Conservation (phyloP, 2,329 filamentous ascomycete genomes). For the Hypoxylon sp. region DNA sequence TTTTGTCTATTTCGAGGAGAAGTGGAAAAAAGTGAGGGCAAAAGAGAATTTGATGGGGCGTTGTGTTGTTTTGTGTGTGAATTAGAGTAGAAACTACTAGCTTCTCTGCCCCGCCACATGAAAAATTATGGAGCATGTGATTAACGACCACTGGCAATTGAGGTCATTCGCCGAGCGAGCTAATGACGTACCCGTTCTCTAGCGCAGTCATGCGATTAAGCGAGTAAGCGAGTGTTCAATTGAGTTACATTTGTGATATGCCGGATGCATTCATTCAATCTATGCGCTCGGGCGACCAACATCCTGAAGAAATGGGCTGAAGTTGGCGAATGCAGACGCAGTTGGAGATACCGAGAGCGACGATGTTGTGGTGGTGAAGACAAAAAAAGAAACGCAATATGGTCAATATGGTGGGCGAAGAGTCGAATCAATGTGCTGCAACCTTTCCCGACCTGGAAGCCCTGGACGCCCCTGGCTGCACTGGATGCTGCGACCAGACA, state of each 20-base stretch:
- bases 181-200: slow-evolving; percentile 16
- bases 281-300: slow-evolving; percentile 18
- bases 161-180: slow-evolving; percentile 17
- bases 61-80: slow-evolving; percentile 16
- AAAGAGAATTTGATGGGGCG: slow-evolving; percentile 17
- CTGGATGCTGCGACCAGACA: slow-evolving; percentile 13
- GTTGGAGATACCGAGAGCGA: slow-evolving; percentile 25
- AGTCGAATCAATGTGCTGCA: slow-evolving; percentile 23
- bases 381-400: slow-evolving; percentile 36
- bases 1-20: slow-evolving; percentile 4
- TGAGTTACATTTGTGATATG: slow-evolving; percentile 33
- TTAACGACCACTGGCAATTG: slow-evolving; percentile 9
- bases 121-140: slow-evolving; percentile 48
- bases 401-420: slow-evolving; percentile 26
- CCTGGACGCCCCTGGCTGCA: no score
- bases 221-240: slow-evolving; percentile 25
- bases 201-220: slow-evolving; percentile 20
- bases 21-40: slow-evolving; percentile 9
- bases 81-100: slow-evolving; percentile 27
- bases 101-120: slow-evolving; percentile 35
- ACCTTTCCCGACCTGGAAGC: slow-evolving; percentile 14
- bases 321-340: slow-evolving; percentile 12
- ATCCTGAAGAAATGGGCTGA: slow-evolving; percentile 18
- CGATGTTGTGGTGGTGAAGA: slow-evolving; percentile 2
- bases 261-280: slow-evolving; percentile 31